Evolutionary conservation across 768 basidiomycete species (phyloP).

Genomic region (Lactarius indigo): DNA sequence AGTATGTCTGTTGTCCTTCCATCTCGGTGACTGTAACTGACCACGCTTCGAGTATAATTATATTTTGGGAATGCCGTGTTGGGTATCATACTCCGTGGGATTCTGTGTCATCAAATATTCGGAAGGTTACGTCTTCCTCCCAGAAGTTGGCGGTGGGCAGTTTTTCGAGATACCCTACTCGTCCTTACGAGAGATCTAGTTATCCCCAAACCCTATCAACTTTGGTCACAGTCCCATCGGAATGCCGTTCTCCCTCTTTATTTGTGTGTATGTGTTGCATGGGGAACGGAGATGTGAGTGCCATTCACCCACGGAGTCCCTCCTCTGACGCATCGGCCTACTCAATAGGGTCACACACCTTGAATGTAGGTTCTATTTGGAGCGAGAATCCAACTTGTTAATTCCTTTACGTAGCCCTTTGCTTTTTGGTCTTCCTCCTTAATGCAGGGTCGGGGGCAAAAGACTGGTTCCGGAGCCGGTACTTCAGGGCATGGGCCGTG

Average conservation of each 20-base stretch:
- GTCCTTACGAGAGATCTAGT: conserved; percentile 38
- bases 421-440: conserved; percentile 82
- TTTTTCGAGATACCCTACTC: not conserved
- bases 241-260: conserved; percentile 62
- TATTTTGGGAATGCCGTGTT: conserved; percentile 55
- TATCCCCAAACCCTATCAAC: conserved; percentile 55
- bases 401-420: conserved; percentile 52
- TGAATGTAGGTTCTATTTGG: conserved; percentile 49
- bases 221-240: conserved; percentile 49
- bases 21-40: not conserved
- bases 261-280: conserved; percentile 59
- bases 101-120: conserved; percentile 69
- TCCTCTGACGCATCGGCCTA: not conserved
- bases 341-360: conserved; percentile 64
- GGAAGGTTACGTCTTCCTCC: conserved; percentile 54
- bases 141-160: conserved; percentile 48
- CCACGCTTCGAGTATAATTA: conserved; percentile 59
- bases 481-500: conserved; percentile 68
- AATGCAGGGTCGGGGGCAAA: conserved; percentile 51
- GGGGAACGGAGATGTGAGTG: conserved; percentile 72
- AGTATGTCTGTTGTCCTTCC: conserved; percentile 38
- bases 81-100: conserved; percentile 55
- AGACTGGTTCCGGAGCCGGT: conserved; percentile 72
- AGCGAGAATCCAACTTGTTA: not conserved
- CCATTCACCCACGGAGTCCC: not conserved